Evolutionary conservation across 768 basidiomycete species (phyloP), one percentile per base, ranked within the genome.

Genomic region (Hypholoma fasciculare): DNA sequence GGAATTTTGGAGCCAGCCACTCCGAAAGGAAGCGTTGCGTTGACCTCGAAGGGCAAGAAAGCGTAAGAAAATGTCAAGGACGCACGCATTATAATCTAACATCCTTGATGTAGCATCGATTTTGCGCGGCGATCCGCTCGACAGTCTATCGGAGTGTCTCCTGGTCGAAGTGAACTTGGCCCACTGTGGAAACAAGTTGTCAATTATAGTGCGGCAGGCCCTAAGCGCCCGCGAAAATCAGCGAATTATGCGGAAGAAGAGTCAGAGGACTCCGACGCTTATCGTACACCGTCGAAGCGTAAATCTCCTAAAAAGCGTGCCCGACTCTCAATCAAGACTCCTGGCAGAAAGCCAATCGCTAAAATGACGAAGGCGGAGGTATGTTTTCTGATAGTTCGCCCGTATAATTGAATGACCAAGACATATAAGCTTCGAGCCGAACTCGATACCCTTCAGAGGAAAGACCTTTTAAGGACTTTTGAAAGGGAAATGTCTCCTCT

Each of bases 41-140:
- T 83, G 57, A 81, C 80, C 12, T 66, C 75, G 1, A 67, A 68
- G 27, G 81, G 78, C 3, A 80, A 76, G 70, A 81, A 78, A 70
- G 71, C 71, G 81, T 81, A 63, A 52, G 78, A 71, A 11, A n/a
- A 23, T 30, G n/a, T 19, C 7, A 13, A 38, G 19, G 2, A 20
- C 17, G 12, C n/a, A 19, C n/a, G 14, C 19, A 19, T 20, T 20
- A 17, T 7, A 23, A 36, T 13, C 3, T 36, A 34, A 27, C 14
- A 30, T 12, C 36, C 27, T n/a, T 14, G 43, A 19, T 38, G 12
- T 26, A 34, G 49, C 27, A 54, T 65, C 11, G 19, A 52, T 11
- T 48, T 36, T 27, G 64, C 61, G 16, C 59, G 64, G 30, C 54
- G 54, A 34, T 60, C 61, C 20, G 27, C 56, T 39, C 63, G 67